These are phyloP conservation scores for Trichoderma citrinoviride DNA, from an alignment of 2,329 filamentous ascomycete genomes.

Conservation along the genomic window DNA sequence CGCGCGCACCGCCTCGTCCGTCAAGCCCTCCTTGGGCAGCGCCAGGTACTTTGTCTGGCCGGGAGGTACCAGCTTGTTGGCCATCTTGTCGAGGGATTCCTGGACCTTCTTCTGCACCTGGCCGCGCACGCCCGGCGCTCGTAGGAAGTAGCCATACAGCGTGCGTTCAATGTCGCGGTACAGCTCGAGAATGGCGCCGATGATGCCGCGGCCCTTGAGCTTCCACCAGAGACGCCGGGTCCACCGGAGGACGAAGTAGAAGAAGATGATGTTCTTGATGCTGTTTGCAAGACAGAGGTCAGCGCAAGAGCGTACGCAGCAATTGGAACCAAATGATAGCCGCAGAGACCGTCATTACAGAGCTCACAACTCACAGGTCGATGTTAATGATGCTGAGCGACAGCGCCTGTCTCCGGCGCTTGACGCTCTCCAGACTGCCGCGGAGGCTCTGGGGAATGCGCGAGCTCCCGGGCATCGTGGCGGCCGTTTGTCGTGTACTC, in stretches of 20 bases:
- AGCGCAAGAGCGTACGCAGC: not conserved
- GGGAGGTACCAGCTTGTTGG: constrained; percentile 76
- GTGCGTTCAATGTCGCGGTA: constrained; percentile 70
- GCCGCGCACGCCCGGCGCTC: constrained; percentile 78
- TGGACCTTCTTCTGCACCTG: constrained; percentile 82
- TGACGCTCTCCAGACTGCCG: constrained; percentile 62
- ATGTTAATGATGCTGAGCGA: constrained; percentile 62
- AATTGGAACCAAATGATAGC: not conserved
- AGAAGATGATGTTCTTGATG: constrained; percentile 70
- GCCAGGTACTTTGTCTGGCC: constrained; percentile 70
- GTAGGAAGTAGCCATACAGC: constrained; percentile 81
- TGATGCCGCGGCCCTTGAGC: constrained; percentile 80
- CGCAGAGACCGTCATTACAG: too few relatives aligned
- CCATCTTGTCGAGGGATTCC: constrained; percentile 75
- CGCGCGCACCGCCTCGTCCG: constrained; percentile 70
- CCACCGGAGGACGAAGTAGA: constrained; percentile 83
- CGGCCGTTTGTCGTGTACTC: not conserved
- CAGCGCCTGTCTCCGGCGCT: constrained; percentile 54
- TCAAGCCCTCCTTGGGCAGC: constrained; percentile 82
- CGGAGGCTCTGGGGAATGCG: constrained; percentile 69
- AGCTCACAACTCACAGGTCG: constrained; percentile 57
- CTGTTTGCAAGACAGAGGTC: not conserved
- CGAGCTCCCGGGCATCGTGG: constrained; percentile 62
- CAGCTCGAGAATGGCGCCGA: constrained; percentile 73
- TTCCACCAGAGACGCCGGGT: constrained; percentile 77